Evolutionary conservation across 176 grass and related monocot genomes (phyloP).

Genomic region (Luzula sylvatica): DNA sequence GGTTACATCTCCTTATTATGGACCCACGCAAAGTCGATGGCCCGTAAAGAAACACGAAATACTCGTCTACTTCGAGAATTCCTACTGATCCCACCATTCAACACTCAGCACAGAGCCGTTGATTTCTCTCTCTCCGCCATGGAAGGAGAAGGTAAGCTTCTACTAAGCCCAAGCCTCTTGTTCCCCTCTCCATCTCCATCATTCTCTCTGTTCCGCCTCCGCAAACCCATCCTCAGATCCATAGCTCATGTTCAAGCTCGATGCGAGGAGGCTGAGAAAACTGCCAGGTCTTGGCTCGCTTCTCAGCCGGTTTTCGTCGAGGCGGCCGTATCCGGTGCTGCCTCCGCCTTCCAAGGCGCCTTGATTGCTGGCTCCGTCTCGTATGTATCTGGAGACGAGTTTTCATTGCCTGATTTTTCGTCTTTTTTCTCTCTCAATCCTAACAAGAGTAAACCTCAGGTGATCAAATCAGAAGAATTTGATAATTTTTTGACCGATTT

Average conservation of each 20-base stretch:
- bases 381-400: slow-evolving; percentile 33
- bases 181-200: slow-evolving; percentile 3
- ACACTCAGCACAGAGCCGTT: background rate
- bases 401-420: slow-evolving; percentile 33
- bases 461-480: slow-evolving; percentile 4
- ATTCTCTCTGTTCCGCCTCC: slow-evolving; percentile 8
- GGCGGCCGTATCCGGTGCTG: slow-evolving; percentile 45
- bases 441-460: slow-evolving; percentile 61
- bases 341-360: slow-evolving; percentile 52
- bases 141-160: slow-evolving; percentile 4
- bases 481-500: background rate
- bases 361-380: slow-evolving; percentile 50
- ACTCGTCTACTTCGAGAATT: no score
- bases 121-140: background rate
- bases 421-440: slow-evolving; percentile 47
- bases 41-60: background rate
- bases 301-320: slow-evolving; percentile 56
- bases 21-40: background rate
- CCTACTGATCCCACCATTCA: background rate
- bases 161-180: background rate
- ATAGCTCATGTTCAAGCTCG: slow-evolving; percentile 3
- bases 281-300: slow-evolving; percentile 57
- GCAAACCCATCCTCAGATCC: slow-evolving; percentile 4
- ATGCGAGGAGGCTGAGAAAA: slow-evolving; percentile 33
- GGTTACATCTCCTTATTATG: no score